Evolutionary conservation across 257 asterid species (phyloP), one percentile per base, ranked within the genome.

Genomic region (Scutellaria baicalensis): DNA sequence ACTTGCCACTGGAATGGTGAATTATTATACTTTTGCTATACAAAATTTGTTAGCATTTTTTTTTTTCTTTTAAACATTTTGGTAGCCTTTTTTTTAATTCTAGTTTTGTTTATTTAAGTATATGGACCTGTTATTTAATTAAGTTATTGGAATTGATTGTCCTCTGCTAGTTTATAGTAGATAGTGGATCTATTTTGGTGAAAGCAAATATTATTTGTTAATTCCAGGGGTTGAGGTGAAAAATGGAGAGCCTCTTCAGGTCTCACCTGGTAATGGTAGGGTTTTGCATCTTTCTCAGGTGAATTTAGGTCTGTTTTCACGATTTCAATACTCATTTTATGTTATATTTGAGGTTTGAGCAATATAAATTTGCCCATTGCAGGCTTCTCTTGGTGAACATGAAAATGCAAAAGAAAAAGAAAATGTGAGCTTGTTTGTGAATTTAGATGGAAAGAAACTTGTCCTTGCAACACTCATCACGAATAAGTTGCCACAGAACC

Each of bases 231-330:
- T 71, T 58, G 95, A 85, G 77, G 97, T 91, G 57, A 84, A 85
- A 76, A 79, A 69, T 50, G 96, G 96, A 43, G 80, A 78, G 67
- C 66, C 86, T 6, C 78, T 84, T 17, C 69, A 73, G 72, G 97
- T 91, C 12, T 44, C 42, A 13, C 86, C 89, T 60, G 92, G 83
- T 38, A 81, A 77, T 12, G 87, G 78, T 38, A 50, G 48, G 79
- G 79, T 87, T 64, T 44, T 91, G 84, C 97, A 89, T 83, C 84
- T 91, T 50, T 89, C 97, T 47, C 96, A 89, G 97, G 97, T 87
- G 58, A 60, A 14, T 21, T 12, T 9, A 10, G 35, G 42, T 71
- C 31, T 13, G 43, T 14, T 76, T 54, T n/a, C 5, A 10, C 6
- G 6, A 5, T 21, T 64, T 10, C 43, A 3, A 5, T 31, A 11